A percentile compares a stretch with the other conserved stretches of the same genome.
These are phyloP conservation scores for Coccomyxa sp. DNA, from an alignment of 139 green algal species.

Conservation along the genomic window DNA sequence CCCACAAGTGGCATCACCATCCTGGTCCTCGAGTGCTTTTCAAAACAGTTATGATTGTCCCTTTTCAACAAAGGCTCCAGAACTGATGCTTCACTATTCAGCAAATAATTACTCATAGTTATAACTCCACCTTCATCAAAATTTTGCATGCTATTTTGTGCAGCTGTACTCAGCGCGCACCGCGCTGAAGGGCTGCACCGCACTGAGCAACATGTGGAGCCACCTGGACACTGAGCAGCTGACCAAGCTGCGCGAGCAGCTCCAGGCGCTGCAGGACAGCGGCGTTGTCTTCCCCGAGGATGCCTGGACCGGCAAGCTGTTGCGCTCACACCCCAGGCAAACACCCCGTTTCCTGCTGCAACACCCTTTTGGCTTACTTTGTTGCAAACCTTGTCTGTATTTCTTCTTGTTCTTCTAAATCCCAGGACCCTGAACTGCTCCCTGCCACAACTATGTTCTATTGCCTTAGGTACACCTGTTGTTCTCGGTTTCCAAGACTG, in stretches of 20 bases:
- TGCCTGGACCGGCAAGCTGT: background rate
- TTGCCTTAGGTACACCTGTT: background rate
- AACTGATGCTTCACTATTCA: background rate
- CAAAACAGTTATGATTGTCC: too few species aligned
- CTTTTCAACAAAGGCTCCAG: too few species aligned
- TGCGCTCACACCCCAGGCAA: background rate
- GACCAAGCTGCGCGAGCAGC: background rate
- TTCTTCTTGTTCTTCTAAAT: background rate
- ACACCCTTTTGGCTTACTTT: background rate
- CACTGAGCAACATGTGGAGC: background rate
- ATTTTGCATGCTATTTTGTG: background rate
- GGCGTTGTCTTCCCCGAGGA: conserved; percentile 3
- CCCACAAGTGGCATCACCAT: too few species aligned
- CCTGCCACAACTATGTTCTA: background rate
- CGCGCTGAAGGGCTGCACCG: background rate
- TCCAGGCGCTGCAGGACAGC: background rate
- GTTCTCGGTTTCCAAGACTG: background rate
- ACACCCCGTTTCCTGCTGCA: too few species aligned
- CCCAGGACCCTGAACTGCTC: background rate
- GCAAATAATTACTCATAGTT: too few species aligned
- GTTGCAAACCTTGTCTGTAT: background rate
- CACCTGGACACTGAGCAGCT: background rate
- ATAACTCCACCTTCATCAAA: background rate
- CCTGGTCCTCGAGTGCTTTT: too few species aligned
- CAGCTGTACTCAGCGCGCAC: background rate